Evolutionary conservation across 2,329 filamentous ascomycete species (phyloP).

Genomic region (Claviceps citrina): DNA sequence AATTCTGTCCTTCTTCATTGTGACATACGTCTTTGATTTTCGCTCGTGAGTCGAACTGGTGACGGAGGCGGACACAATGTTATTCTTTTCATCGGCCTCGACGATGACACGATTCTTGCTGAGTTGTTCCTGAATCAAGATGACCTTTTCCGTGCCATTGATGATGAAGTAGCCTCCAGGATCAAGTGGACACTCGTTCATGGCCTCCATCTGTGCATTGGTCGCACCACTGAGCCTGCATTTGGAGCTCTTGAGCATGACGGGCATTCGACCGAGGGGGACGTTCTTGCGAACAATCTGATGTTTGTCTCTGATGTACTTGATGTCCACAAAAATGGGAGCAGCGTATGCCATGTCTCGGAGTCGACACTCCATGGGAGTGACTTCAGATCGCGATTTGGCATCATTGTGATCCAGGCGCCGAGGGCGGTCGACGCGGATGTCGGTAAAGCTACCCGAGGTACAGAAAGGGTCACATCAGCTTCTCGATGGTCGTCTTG

Average conservation of each 20-base stretch:
- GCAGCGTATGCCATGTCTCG: conserved; percentile 97
- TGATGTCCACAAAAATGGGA: conserved; percentile 82
- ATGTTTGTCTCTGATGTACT: conserved; percentile 70
- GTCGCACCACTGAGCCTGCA: conserved; percentile 73
- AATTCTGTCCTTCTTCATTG: conserved; percentile 84
- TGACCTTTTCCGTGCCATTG: conserved; percentile 95
- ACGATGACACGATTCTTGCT: conserved; percentile 99
- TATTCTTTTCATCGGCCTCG: conserved; percentile 82
- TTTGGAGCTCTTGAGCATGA: conserved; percentile 94
- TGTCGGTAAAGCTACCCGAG: conserved; percentile 57
- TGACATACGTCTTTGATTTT: conserved; percentile 94
- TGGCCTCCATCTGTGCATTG: conserved; percentile 73
- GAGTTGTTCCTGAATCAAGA: conserved; percentile 92
- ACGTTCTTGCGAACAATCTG: conserved; percentile 61
- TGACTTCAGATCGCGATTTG: conserved; percentile 58
- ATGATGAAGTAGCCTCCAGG: conserved; percentile 97
- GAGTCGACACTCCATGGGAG: conserved; percentile 89
- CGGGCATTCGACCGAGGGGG: conserved; percentile 76
- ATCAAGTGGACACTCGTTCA: conserved; percentile 92
- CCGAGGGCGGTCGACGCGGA: conserved; percentile 69
- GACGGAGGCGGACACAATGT: conserved; percentile 85
- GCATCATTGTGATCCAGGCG: conserved; percentile 61
- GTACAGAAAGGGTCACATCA: background rate
- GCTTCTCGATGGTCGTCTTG: background rate
- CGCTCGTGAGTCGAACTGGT: conserved; percentile 95